A percentile compares a stretch with the other conserved stretches of the same genome.
Evolutionary conservation across 345 rosid species (phyloP).

Genomic region (Syzygium aqueum): DNA sequence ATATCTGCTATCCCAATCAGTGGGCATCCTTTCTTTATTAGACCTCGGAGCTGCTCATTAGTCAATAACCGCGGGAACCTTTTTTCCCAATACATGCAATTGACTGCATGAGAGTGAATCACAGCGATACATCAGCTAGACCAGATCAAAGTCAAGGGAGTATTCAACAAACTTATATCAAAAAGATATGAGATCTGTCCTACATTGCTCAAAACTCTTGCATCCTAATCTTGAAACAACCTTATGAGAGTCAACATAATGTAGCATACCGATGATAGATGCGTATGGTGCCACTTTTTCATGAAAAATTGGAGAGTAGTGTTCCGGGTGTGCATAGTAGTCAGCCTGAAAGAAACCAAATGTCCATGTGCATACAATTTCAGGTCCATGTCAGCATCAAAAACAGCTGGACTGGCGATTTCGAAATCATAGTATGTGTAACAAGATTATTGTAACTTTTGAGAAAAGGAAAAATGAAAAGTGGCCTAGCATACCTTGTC

Average conservation of each 20-base stretch:
- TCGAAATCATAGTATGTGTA: background rate
- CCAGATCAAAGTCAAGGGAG: background rate
- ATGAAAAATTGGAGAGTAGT: conserved; percentile 71
- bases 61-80: conserved; percentile 73
- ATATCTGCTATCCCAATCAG: conserved; percentile 87
- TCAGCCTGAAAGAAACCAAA: conserved; percentile 46
- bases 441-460: background rate
- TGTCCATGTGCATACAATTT: background rate
- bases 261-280: conserved; percentile 62
- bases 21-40: conserved; percentile 50
- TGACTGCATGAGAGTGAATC: conserved; percentile 36
- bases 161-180: background rate
- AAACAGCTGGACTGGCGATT: background rate
- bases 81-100: conserved; percentile 97
- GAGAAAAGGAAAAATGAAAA: background rate
- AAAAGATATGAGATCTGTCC: background rate
- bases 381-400: background rate
- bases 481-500: conserved; percentile 49
- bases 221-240: background rate
- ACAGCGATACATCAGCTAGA: background rate
- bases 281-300: conserved; percentile 71
- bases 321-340: conserved; percentile 91
- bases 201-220: background rate
- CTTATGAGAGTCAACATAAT: background rate
- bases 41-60: conserved; percentile 58